A percentile compares a stretch with the other conserved stretches of the same genome.
Evolutionary conservation across 139 green algal genomes (phyloP).

Genomic region (Parachlorella kessleri): DNA sequence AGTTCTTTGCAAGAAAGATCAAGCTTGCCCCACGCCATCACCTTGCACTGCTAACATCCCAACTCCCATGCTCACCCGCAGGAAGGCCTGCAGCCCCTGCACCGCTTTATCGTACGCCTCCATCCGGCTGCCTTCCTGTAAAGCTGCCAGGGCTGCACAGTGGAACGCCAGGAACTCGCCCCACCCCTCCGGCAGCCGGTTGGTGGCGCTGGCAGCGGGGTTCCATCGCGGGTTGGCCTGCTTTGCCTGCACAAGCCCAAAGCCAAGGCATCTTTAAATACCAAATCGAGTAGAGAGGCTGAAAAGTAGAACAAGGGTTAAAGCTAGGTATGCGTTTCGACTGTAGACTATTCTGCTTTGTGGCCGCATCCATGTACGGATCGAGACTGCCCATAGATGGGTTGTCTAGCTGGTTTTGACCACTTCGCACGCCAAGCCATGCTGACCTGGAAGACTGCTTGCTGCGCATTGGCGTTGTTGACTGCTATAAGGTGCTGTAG

Average conservation of each 20-base stretch:
- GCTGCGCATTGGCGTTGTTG: background rate
- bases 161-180: slow-evolving; percentile 39
- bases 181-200: slow-evolving; percentile 33
- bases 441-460: slow-evolving; percentile 11
- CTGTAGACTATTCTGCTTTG: no score
- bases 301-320: no score
- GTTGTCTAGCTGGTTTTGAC: no score
- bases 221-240: slow-evolving; percentile 26
- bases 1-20: no score
- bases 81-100: slow-evolving; percentile 32
- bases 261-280: no score
- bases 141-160: slow-evolving; percentile 22
- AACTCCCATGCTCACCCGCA: slow-evolving; percentile 16
- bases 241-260: slow-evolving; percentile 4
- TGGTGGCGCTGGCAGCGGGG: slow-evolving; percentile 9
- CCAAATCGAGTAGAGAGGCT: no score
- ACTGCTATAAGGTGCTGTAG: slow-evolving; percentile 21
- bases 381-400: no score
- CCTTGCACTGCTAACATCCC: no score
- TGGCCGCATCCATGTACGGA: no score
- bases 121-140: slow-evolving; percentile 29
- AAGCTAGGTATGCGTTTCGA: no score
- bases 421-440: no score
- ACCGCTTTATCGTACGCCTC: slow-evolving; percentile 48
- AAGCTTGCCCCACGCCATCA: no score